phyloP scores from a whole-genome alignment of 108 stramenopile genomes.

The Tribonema minus region DNA sequence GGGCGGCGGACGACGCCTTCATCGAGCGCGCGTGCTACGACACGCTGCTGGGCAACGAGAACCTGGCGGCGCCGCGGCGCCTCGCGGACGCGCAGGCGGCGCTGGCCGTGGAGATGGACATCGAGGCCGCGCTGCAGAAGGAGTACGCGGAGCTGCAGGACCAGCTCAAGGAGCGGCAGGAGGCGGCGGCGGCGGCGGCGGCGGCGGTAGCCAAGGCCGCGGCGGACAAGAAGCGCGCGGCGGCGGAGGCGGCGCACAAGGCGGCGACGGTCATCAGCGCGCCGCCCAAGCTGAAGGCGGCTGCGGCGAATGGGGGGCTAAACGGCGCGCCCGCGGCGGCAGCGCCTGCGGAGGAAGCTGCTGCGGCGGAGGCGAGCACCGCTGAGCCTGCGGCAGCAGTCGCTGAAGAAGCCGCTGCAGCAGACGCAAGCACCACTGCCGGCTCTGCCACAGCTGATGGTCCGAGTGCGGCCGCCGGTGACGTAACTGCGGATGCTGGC shows the following conservation, averaged over 20 bases:
- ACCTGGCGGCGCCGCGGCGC: not conserved
- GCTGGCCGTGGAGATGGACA: not conserved
- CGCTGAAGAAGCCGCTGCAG: no score
- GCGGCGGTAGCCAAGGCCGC: constrained; percentile 19
- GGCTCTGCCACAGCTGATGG: no score
- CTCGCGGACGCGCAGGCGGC: not conserved
- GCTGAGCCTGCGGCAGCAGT: no score
- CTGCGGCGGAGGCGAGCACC: no score
- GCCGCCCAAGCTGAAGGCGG: not conserved
- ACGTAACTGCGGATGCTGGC: no score
- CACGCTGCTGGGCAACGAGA: constrained; percentile 19
- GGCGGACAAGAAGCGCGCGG: not conserved
- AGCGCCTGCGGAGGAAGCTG: no score
- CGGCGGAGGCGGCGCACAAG: not conserved
- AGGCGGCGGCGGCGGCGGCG: not conserved
- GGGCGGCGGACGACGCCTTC: not conserved
- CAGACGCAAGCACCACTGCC: no score
- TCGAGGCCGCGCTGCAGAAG: not conserved
- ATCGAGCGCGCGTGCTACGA: constrained; percentile 8
- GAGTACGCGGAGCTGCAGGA: not conserved
- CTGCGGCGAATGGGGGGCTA: not conserved
- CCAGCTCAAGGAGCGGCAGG: not conserved
- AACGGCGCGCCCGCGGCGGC: no score
- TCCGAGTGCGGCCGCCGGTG: no score
- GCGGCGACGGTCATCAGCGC: not conserved